Base-by-base conservation (phyloP, 768 basidiomycete genomes). In the Galerina sulciceps region DNA sequence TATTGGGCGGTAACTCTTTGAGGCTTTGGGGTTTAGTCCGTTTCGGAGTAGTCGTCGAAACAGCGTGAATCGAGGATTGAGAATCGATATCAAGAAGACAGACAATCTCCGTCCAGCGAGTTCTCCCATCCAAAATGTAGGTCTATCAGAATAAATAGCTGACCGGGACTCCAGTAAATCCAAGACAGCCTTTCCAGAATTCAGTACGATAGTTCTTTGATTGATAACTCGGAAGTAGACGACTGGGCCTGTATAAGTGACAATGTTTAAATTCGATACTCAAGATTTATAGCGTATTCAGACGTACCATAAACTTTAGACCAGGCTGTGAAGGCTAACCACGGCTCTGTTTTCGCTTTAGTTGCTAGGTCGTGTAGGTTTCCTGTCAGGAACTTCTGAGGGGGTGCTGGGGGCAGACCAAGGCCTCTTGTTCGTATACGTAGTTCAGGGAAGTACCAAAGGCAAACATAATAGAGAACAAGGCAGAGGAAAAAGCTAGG, bases 161-260 rank as follows among this genome's bases (percentile, higher is more conserved):
- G 81, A 79, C 10, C 81, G 77, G 31, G 71, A 67, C 46, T 83
- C 82, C 36, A 86, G 73, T 11, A 86, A 71, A 45, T 83, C 81
- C 34, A 71, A 64, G 2, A 75, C 79, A 10, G 75, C 71, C 52
- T 73, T 73, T 37, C 71, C 71, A n/a, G 76, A 76, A 68, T 81
- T 85, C 18, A 86, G 66, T 58, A 85, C 67, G 47, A 86, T 69
- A 13, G 79, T 72, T 17, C 74, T 66, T 31, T 67, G 69, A 46
- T 75, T 75, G 50, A 81, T 66, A 44, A 71, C 52, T 42, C 68
- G 75, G 43, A 78, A 65, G 56, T 76, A 76, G 14, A 82, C 65
- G 10, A 85, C 64, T 34, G 79, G 75, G 1, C 80, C 77, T 80
- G 45, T 0, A 22, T 5, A 35, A 26, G 31, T 17, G 13, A 6